These are phyloP conservation scores for Cladobotryum mycophilum DNA, from an alignment of 2,329 filamentous ascomycete genomes.

Conservation along the genomic window DNA sequence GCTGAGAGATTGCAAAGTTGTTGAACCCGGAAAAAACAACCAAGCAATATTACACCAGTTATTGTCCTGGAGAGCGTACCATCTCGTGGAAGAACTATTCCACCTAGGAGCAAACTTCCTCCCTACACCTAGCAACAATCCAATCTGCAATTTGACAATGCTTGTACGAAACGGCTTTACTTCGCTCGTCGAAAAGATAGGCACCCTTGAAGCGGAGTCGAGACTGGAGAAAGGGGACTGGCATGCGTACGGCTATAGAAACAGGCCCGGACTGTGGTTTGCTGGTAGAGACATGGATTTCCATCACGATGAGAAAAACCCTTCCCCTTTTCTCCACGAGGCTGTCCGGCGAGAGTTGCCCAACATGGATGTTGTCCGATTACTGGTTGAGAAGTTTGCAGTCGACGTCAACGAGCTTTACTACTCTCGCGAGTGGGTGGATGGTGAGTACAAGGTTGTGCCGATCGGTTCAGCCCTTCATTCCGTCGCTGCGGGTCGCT, in stretches of 20 bases:
- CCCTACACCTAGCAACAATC: background rate
- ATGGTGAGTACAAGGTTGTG: too few relatives aligned
- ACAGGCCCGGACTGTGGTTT: slow-evolving; percentile 15
- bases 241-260: slow-evolving; percentile 15
- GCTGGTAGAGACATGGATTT: background rate
- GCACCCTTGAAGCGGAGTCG: slow-evolving; percentile 8
- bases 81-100: slow-evolving; percentile 16
- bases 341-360: slow-evolving; percentile 26
- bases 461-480: slow-evolving; percentile 12
- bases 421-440: background rate
- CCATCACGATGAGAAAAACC: background rate
- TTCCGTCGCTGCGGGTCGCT: slow-evolving; percentile 6
- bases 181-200: slow-evolving; percentile 16
- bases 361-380: slow-evolving; percentile 28
- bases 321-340: slow-evolving; percentile 17
- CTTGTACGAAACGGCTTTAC: slow-evolving; percentile 16
- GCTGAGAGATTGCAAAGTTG: too few relatives aligned
- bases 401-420: slow-evolving; percentile 25
- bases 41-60: background rate
- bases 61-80: slow-evolving; percentile 16
- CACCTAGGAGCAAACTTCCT: slow-evolving; percentile 14
- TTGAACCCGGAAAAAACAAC: too few relatives aligned
- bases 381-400: slow-evolving; percentile 27
- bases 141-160: background rate
- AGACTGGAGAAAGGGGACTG: slow-evolving; percentile 13